phyloP scores from a whole-genome alignment of 306 rosid genomes.

The Canavalia gladiata region DNA sequence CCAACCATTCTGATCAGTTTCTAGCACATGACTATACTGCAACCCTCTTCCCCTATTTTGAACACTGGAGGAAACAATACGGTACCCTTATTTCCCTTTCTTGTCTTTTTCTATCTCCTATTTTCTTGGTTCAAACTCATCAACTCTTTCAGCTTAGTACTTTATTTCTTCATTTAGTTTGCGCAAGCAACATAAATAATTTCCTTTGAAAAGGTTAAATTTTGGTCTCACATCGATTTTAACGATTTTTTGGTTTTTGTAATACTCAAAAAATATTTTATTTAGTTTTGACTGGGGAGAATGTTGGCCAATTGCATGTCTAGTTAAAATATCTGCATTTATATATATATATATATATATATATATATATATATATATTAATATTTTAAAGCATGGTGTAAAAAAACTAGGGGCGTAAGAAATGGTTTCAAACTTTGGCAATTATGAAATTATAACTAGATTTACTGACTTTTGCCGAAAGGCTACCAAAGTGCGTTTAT shows the following conservation, averaged over 20 bases:
- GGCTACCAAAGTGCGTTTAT: background rate
- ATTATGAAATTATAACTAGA: background rate
- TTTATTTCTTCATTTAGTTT: background rate
- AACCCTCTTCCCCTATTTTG: constrained; percentile 85
- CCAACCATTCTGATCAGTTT: constrained; percentile 52
- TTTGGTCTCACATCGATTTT: background rate
- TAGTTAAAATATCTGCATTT: background rate
- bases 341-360: background rate
- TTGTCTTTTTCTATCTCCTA: background rate
- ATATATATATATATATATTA: background rate
- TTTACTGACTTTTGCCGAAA: constrained; percentile 35
- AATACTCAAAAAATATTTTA: too few relatives aligned
- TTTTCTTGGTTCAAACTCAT: background rate
- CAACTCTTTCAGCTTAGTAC: background rate
- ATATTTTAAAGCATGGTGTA: background rate
- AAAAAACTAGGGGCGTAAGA: background rate
- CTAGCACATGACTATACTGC: constrained; percentile 82
- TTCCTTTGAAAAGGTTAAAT: too few relatives aligned
- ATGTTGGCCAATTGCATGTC: background rate
- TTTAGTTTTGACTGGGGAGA: background rate
- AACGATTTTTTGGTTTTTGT: background rate
- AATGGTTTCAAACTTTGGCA: background rate
- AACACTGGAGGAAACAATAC: constrained; percentile 86
- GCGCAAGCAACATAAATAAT: background rate
- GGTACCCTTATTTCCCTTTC: constrained; percentile 56